Evolutionary conservation across 306 rosid species (phyloP).

Genomic region (Trichosanthes cucumerina): DNA sequence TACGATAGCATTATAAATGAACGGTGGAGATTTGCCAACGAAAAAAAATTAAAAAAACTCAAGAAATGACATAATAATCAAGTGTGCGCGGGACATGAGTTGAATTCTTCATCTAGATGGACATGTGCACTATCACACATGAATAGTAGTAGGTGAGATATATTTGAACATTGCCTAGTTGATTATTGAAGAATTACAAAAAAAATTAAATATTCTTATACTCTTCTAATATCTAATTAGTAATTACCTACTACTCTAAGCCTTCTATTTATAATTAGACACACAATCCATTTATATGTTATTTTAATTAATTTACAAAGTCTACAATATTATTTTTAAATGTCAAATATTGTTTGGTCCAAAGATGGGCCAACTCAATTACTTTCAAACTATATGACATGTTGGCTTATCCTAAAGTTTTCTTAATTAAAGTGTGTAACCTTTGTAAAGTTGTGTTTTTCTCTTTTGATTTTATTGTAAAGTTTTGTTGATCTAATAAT

Average conservation of each 20-base stretch:
- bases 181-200: background rate
- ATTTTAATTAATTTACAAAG: no score
- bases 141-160: background rate
- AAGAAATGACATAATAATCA: background rate
- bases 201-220: no score
- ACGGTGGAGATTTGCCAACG: background rate
- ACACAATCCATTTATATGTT: background rate
- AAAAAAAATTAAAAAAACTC: background rate
- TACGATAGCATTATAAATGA: background rate
- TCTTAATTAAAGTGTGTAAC: no score
- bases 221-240: no score
- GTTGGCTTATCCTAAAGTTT: no score
- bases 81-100: background rate
- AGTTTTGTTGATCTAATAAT: background rate
- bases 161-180: background rate
- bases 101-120: background rate
- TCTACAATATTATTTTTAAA: no score
- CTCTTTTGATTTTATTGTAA: background rate
- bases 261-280: background rate
- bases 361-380: no score
- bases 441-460: no score
- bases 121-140: background rate
- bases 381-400: no score
- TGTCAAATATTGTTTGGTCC: no score
- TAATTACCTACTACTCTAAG: background rate